phyloP scores from a whole-genome alignment of 2,329 filamentous ascomycete species.

The Ilyonectria destructans region DNA sequence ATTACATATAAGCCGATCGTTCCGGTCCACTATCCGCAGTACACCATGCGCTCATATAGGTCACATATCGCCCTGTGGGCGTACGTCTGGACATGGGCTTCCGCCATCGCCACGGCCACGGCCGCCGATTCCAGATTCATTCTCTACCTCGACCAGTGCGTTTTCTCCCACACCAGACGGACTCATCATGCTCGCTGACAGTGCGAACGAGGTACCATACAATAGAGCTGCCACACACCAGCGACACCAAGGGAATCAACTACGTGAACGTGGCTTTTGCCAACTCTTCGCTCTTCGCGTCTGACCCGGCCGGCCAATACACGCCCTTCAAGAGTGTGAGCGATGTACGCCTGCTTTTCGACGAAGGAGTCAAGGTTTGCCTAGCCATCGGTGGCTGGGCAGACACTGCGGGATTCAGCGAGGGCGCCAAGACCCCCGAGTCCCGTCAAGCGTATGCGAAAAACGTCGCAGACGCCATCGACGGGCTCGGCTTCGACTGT shows the following conservation, averaged over 20 bases:
- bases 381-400: conserved; percentile 79
- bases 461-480: conserved; percentile 70
- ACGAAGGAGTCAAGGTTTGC: conserved; percentile 70
- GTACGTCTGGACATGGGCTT: conserved; percentile 18
- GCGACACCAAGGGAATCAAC: conserved; percentile 63
- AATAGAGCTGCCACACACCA: conserved; percentile 53
- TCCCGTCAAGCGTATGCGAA: conserved; percentile 68
- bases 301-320: conserved; percentile 56
- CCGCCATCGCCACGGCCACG: conserved; percentile 35
- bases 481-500: conserved; percentile 74
- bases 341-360: conserved; percentile 68
- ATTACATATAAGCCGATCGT: no score
- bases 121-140: conserved; percentile 49
- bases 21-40: no score
- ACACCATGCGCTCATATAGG: no score
- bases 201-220: conserved; percentile 58
- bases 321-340: conserved; percentile 69
- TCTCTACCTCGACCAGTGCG: conserved; percentile 66
- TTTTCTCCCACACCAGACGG: neutral
- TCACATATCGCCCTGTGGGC: no score
- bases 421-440: conserved; percentile 63
- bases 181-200: neutral
- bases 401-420: conserved; percentile 71
- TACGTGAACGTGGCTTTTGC: conserved; percentile 72
- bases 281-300: conserved; percentile 65